Conservation (phyloP, 2,329 filamentous ascomycete genomes). For the Curvularia verruculosa region DNA sequence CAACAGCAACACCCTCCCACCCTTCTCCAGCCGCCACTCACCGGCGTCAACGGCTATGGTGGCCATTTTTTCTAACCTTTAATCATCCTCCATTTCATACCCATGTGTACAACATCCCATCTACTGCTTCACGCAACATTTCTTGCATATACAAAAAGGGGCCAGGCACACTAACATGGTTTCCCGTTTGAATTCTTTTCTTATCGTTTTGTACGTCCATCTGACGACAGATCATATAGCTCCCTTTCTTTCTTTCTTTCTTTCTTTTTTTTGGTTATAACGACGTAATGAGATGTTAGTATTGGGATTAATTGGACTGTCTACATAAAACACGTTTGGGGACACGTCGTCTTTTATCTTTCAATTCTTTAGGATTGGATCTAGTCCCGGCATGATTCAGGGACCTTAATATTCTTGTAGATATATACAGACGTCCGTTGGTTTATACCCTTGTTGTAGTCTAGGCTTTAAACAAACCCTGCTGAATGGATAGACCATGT, state of each 20-base stretch:
- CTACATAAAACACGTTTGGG: neutral
- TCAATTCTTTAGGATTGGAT: neutral
- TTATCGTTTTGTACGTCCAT: neutral
- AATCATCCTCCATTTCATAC: neutral
- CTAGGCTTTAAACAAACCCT: no score
- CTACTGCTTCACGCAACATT: neutral
- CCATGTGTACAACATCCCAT: constrained; percentile 6
- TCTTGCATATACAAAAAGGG: constrained; percentile 4
- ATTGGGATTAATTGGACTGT: neutral
- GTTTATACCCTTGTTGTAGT: neutral
- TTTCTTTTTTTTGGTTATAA: constrained; percentile 2
- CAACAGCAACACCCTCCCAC: constrained; percentile 34
- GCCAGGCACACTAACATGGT: neutral
- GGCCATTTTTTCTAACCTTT: constrained; percentile 27
- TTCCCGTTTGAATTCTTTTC: neutral
- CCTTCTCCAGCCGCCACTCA: constrained; percentile 29
- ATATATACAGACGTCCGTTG: neutral
- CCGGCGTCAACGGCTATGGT: constrained; percentile 28
- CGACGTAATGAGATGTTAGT: constrained; percentile 17
- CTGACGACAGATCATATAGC: neutral
- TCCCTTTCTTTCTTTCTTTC: neutral
- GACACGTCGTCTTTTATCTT: neutral
- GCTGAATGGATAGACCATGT: neutral
- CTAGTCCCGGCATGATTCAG: neutral
- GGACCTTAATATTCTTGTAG: neutral